Conservation (phyloP, 371 early-diverging fungal species). For the Entomophthora muscae region DNA sequence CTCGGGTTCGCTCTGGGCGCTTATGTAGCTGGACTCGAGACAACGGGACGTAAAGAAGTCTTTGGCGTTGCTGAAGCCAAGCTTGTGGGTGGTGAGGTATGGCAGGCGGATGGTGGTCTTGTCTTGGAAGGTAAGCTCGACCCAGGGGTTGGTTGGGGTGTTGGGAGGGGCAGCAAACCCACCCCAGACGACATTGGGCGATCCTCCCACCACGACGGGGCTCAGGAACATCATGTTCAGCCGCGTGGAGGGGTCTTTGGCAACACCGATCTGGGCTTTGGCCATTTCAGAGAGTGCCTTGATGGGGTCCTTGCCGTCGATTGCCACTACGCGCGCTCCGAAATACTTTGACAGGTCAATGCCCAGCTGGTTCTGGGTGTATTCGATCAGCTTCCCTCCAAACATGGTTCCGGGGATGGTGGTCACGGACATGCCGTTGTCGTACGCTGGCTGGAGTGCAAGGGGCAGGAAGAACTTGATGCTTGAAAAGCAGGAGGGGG, state of each 20-base stretch:
- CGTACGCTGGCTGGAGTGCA: background rate
- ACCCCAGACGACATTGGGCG: background rate
- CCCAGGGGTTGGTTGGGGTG: background rate
- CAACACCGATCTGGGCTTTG: background rate
- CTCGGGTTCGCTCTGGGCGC: background rate
- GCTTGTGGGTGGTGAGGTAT: background rate
- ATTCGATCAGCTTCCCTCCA: background rate
- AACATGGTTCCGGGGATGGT: background rate
- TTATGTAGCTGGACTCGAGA: background rate
- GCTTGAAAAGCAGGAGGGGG: background rate
- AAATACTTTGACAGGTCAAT: background rate
- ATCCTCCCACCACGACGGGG: background rate
- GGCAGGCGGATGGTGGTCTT: background rate
- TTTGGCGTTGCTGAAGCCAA: background rate
- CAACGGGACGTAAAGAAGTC: background rate
- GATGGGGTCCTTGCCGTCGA: background rate
- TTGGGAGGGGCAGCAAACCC: background rate
- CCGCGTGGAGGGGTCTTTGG: background rate
- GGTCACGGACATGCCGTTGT: background rate
- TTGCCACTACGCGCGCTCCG: background rate
- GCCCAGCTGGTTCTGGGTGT: background rate
- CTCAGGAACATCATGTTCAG: background rate
- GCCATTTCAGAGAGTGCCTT: background rate
- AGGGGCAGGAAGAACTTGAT: background rate
- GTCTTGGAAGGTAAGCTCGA: background rate